Conservation (phyloP, 2,329 filamentous ascomycete genomes). For the Bretziella fagacearum region DNA sequence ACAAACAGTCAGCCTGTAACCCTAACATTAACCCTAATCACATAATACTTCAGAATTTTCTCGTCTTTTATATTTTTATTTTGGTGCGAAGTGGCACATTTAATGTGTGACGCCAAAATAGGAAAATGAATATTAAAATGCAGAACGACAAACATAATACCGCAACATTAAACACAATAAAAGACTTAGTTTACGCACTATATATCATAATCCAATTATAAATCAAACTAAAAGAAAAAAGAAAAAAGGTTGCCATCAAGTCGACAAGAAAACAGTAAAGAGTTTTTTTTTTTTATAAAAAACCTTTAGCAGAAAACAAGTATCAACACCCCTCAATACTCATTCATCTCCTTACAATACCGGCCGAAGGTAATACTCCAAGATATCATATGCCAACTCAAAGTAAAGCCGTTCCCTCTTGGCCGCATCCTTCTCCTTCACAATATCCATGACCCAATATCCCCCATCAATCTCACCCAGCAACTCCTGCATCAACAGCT, state of each 20-base stretch:
- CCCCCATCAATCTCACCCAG: slow-evolving; percentile 33
- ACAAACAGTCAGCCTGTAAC: too few species aligned
- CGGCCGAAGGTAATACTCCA: slow-evolving; percentile 36
- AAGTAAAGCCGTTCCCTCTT: slow-evolving; percentile 24
- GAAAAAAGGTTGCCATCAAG: too few species aligned
- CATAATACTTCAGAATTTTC: too few species aligned
- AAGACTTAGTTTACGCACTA: background rate
- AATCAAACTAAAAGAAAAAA: too few species aligned
- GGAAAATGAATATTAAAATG: background rate
- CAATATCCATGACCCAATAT: slow-evolving; percentile 23
- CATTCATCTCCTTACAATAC: slow-evolving; percentile 25
- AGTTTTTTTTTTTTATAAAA: background rate
- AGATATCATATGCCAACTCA: slow-evolving; percentile 34
- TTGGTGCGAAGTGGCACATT: too few species aligned
- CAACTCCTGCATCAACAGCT: slow-evolving; percentile 30
- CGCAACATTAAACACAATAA: background rate
- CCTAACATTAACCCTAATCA: too few species aligned
- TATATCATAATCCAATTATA: too few species aligned
- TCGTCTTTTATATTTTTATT: too few species aligned
- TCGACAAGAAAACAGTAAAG: too few species aligned
- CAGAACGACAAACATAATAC: background rate
- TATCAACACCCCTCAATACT: background rate
- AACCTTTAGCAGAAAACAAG: background rate
- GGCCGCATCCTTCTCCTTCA: slow-evolving; percentile 17
- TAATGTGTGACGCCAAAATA: background rate